A percentile compares a stretch with the other conserved stretches of the same genome.
phyloP scores from a whole-genome alignment of 176 grass and related monocot genomes.

The Pontederia paniculata region DNA sequence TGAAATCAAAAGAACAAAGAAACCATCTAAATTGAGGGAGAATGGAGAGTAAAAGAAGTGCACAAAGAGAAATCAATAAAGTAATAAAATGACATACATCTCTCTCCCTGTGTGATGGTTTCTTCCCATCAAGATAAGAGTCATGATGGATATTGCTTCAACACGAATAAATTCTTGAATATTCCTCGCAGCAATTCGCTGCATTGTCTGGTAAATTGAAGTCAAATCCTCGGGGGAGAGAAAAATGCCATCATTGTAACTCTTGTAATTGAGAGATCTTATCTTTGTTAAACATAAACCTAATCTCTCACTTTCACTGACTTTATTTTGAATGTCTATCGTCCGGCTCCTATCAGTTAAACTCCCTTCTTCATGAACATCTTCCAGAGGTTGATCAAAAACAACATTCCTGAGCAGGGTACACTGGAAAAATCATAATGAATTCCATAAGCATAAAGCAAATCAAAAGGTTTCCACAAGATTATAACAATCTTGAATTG shows the following conservation, averaged over 20 bases:
- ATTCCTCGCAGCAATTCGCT: conserved; percentile 37
- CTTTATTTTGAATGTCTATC: background rate
- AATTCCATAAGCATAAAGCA: conserved; percentile 9
- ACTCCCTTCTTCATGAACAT: conserved; percentile 20
- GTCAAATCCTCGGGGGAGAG: conserved; percentile 50
- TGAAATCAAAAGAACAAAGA: conserved; percentile 7
- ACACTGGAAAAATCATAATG: conserved; percentile 18
- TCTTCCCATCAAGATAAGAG: conserved; percentile 59
- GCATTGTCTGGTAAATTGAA: conserved; percentile 41
- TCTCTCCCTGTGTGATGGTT: conserved; percentile 44
- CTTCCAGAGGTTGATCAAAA: conserved; percentile 9
- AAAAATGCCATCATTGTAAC: conserved; percentile 19
- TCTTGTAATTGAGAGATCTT: conserved; percentile 15
- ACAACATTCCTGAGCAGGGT: conserved; percentile 15
- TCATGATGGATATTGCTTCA: conserved; percentile 74
- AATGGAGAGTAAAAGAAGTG: background rate
- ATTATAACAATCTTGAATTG: too few species aligned
- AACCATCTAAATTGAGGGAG: conserved; percentile 11
- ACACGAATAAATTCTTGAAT: conserved; percentile 33
- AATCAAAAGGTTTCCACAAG: background rate
- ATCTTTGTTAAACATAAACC: conserved; percentile 1
- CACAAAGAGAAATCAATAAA: conserved; percentile 18
- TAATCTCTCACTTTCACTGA: background rate
- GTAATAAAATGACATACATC: conserved; percentile 39
- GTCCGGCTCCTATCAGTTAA: conserved; percentile 10